phyloP scores from a whole-genome alignment of 169 alveolate genomes.

The Eimeria acervulina region DNA sequence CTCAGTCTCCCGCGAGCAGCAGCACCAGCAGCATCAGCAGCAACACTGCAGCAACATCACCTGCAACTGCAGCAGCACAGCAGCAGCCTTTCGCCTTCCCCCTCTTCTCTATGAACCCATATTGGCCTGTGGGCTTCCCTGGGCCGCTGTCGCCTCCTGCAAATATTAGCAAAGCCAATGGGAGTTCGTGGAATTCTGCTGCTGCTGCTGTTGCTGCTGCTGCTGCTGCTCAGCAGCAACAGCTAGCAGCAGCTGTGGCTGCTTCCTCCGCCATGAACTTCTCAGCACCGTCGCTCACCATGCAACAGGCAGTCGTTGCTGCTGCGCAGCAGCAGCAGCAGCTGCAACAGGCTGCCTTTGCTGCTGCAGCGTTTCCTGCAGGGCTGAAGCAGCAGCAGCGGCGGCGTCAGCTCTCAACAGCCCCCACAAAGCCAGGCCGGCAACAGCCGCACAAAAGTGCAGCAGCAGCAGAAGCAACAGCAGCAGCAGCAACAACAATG shows the following conservation, averaged over 20 bases:
- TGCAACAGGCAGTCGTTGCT: background rate
- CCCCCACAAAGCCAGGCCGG: background rate
- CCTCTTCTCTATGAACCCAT: background rate
- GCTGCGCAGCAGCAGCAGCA: too few species aligned
- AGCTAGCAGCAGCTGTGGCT: background rate
- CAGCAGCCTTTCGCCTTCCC: background rate
- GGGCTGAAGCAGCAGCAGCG: background rate
- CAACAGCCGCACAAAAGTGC: background rate
- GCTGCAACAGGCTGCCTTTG: too few species aligned
- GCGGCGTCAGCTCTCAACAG: background rate
- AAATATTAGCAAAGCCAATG: background rate
- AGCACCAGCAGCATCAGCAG: too few species aligned
- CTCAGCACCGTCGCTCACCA: background rate
- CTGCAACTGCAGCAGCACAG: background rate
- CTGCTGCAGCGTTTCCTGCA: too few species aligned
- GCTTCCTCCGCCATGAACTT: background rate
- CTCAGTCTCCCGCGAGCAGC: background rate
- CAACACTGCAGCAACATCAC: background rate
- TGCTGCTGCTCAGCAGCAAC: too few species aligned
- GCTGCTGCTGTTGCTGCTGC: too few species aligned
- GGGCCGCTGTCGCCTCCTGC: constrained; percentile 44
- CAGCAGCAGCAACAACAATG: background rate
- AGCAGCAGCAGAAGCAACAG: constrained; percentile 9
- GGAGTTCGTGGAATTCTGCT: background rate
- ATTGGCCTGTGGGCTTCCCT: constrained; percentile 29